phyloP scores from a whole-genome alignment of 2,329 filamentous ascomycete species.

The Thielaviopsis punctulata region DNA sequence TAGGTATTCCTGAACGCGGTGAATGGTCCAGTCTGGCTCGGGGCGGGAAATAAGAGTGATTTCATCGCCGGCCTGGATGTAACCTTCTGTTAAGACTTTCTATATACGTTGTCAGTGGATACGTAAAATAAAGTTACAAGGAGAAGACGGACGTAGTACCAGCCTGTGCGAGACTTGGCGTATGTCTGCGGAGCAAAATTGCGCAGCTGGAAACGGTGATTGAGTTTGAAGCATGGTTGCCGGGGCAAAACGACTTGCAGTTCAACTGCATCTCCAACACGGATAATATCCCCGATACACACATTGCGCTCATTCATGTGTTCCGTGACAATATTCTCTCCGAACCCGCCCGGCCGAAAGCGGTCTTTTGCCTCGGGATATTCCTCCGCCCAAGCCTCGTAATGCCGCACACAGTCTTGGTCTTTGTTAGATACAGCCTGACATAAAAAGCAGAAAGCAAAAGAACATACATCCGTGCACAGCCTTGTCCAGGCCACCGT shows the following conservation, averaged over 20 bases:
- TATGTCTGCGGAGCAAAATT: conserved; percentile 43
- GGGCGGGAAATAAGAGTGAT: conserved; percentile 37
- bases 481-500: conserved; percentile 47
- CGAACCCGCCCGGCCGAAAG: conserved; percentile 42
- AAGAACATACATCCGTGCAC: conserved; percentile 35
- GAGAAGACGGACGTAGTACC: conserved; percentile 32
- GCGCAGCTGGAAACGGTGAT: conserved; percentile 46
- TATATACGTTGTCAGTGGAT: neutral
- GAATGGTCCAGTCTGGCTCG: conserved; percentile 44
- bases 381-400: conserved; percentile 34
- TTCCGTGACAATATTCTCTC: conserved; percentile 43
- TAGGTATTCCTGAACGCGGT: conserved; percentile 44
- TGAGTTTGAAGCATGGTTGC: conserved; percentile 51
- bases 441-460: neutral
- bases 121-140: neutral
- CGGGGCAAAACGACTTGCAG: conserved; percentile 44
- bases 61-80: conserved; percentile 36
- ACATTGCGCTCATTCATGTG: conserved; percentile 46
- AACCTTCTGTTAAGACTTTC: conserved; percentile 38
- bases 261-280: conserved; percentile 31
- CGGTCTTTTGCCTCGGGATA: conserved; percentile 31
- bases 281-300: conserved; percentile 45
- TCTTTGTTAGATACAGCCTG: neutral
- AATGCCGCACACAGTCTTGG: conserved; percentile 43
- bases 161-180: conserved; percentile 40